A percentile compares a stretch with the other conserved stretches of the same genome.
phyloP scores from a whole-genome alignment of 805 yeast genomes.

The Starmerella floris region DNA sequence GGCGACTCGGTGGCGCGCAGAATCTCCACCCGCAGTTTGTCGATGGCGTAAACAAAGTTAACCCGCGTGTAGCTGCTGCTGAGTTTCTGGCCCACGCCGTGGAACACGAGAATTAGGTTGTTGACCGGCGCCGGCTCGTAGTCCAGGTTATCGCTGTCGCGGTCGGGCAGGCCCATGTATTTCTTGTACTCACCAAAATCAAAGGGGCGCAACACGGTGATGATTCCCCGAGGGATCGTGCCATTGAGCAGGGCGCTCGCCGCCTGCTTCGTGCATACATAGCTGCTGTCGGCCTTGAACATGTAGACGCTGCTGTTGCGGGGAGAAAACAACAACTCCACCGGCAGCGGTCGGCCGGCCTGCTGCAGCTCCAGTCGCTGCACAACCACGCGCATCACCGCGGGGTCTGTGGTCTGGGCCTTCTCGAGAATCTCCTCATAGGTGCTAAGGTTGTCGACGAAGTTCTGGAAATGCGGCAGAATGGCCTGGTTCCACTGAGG shows the following conservation, averaged over 20 bases:
- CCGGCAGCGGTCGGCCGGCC: constrained; percentile 10
- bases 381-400: constrained; percentile 20
- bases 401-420: constrained; percentile 21
- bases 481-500: constrained; percentile 24
- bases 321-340: constrained; percentile 25
- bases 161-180: constrained; percentile 20
- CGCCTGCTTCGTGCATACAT: constrained; percentile 6
- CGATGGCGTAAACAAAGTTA: constrained; percentile 65
- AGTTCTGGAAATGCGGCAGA: constrained; percentile 23
- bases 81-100: constrained; percentile 87
- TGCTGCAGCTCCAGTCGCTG: constrained; percentile 18
- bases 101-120: constrained; percentile 68
- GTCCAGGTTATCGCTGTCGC: constrained; percentile 22
- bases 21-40: constrained; percentile 28
- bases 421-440: constrained; percentile 12
- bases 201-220: constrained; percentile 19
- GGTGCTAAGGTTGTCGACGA: constrained; percentile 18
- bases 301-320: constrained; percentile 17
- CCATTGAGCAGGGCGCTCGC: constrained; percentile 12
- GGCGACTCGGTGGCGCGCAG: constrained; percentile 21
- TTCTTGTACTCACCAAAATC: constrained; percentile 26
- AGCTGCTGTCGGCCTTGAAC: constrained; percentile 14
- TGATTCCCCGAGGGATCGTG: constrained; percentile 10
- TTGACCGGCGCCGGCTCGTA: constrained; percentile 32
- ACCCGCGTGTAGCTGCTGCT: constrained; percentile 69